Base-by-base conservation (phyloP, 352 stramenopile genomes). In the Blastocystis sp. region DNA sequence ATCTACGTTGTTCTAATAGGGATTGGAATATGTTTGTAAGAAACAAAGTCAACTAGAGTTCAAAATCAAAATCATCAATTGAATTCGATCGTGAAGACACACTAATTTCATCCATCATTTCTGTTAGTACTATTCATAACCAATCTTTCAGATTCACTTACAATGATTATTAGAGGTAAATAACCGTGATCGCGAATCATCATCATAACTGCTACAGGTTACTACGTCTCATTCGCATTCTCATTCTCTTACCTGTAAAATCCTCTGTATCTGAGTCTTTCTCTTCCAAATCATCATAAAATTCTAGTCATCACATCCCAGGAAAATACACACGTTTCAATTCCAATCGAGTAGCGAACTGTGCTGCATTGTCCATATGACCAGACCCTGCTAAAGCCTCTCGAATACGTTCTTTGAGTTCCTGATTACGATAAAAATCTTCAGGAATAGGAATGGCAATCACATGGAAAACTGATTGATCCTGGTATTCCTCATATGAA, bases 41-140 rank as follows among this genome's bases (percentile, higher is more conserved):
- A 69, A 19, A 73, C 61, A 32, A 35, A 49, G 27, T 21, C 51
- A 77, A 16, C 49, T 83, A 83, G 11, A 83, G 46, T 19, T 83
- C 71, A 59, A 83, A 83, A 32, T 83, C 71, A 83, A 83, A 83
- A 32, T 83, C 71, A 42, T 83, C 71, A 4, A 83, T 66, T 11
- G 71, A 83, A 83, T 83, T 66, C 5, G 71, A 83, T 6, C 71
- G 51, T 12, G 71, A 83, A n/a, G 71, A 83, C 5, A 83, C 32
- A 24, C 42, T 65, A 27, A 83, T 83, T 43, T 83, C 71, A 32
- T 83, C 71, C 71, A 83, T 83, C 71, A 83, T 83, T 9, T 83
- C 71, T 24, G 27, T 65, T n/a, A 83, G 54, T 49, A 83, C 71
- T 83, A 65, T 35, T 2, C 4, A 32, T 42, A n/a, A 83, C 0